phyloP scores from a whole-genome alignment of 129 eudicot species.

The Saposhnikovia divaricata region DNA sequence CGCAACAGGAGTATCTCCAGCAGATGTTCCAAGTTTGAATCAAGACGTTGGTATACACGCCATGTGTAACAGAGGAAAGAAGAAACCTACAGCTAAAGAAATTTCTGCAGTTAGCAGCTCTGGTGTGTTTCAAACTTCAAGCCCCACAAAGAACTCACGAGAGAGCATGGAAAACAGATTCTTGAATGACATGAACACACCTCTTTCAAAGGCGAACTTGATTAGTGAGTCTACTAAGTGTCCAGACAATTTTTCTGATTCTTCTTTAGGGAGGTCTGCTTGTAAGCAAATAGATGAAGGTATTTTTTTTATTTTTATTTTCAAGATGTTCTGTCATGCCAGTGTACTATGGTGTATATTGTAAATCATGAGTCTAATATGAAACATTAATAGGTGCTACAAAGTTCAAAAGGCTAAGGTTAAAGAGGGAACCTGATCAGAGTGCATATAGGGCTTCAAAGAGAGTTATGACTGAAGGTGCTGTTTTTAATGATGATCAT shows the following conservation, averaged over 20 bases:
- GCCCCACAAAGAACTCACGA: slow-evolving; percentile 25
- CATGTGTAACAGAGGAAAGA: slow-evolving; percentile 26
- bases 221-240: slow-evolving; percentile 18
- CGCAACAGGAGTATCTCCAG: slow-evolving; percentile 23
- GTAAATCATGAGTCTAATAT: slow-evolving; percentile 1
- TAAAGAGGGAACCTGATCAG: slow-evolving; percentile 34
- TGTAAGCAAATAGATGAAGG: slow-evolving; percentile 38
- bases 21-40: slow-evolving; percentile 17
- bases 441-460: slow-evolving; percentile 19
- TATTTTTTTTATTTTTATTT: slow-evolving; percentile 6
- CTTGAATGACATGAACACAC: slow-evolving; percentile 33
- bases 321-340: background rate
- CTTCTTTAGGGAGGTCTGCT: slow-evolving; percentile 13
- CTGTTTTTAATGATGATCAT: background rate
- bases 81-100: slow-evolving; percentile 28
- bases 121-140: slow-evolving; percentile 26
- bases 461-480: slow-evolving; percentile 36
- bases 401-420: slow-evolving; percentile 35
- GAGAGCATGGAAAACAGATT: slow-evolving; percentile 26
- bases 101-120: slow-evolving; percentile 18
- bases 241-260: slow-evolving; percentile 12
- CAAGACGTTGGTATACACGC: slow-evolving; percentile 20
- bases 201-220: slow-evolving; percentile 19
- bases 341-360: slow-evolving; percentile 4
- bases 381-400: slow-evolving; percentile 40